Evolutionary conservation across 176 grass and related monocot genomes (phyloP).

Genomic region (Carex kokanica): DNA sequence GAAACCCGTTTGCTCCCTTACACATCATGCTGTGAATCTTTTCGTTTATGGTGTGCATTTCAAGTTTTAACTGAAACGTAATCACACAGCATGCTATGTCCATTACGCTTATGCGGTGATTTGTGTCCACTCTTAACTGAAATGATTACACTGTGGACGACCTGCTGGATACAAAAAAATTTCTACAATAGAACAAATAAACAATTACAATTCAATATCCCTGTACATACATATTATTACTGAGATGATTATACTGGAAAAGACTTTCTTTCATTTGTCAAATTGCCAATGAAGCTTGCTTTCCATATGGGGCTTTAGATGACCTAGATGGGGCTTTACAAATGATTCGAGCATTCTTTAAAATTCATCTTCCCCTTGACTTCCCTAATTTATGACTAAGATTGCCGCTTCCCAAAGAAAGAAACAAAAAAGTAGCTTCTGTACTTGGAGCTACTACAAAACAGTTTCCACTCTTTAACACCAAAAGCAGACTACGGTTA

Average conservation of each 20-base stretch:
- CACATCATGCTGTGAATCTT: not conserved
- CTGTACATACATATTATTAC: not conserved
- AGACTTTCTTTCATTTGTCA: not conserved
- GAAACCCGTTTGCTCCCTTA: not conserved
- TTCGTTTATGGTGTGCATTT: not conserved
- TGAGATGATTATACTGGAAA: not conserved
- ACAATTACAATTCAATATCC: not conserved
- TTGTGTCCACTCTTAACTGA: not conserved
- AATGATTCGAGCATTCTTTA: not conserved
- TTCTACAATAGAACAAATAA: conserved; percentile 1
- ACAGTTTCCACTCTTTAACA: not conserved
- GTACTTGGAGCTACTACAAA: not conserved
- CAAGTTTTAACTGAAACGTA: not conserved
- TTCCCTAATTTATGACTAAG: not conserved
- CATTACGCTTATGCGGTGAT: not conserved
- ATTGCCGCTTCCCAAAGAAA: not conserved
- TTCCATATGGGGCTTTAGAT: not conserved
- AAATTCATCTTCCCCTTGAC: not conserved
- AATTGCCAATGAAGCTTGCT: not conserved
- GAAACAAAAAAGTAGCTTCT: not conserved
- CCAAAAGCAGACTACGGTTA: conserved; percentile 29
- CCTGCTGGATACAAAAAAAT: not conserved
- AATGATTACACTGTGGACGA: not conserved
- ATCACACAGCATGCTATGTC: not conserved
- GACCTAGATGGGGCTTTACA: not conserved